Evolutionary conservation across 2,329 filamentous ascomycete genomes (phyloP).

Genomic region (Ophiobolus disseminans): DNA sequence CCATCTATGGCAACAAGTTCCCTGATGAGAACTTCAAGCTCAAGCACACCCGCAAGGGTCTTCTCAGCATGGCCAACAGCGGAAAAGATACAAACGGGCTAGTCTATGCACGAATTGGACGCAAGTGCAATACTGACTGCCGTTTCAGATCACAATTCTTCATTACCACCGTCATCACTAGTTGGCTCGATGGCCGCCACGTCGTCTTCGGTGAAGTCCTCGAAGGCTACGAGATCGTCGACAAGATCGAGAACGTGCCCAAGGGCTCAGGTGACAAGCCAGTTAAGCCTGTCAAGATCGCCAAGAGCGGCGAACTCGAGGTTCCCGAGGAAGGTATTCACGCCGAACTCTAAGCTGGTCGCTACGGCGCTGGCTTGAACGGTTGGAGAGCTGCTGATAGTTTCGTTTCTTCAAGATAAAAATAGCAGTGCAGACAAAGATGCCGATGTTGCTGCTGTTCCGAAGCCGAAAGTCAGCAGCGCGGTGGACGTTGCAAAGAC

Average conservation of each 20-base stretch:
- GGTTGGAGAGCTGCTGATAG: constrained; percentile 53
- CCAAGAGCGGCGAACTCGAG: constrained; percentile 82
- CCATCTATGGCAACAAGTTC: constrained; percentile 86
- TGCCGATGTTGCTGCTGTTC: constrained; percentile 51
- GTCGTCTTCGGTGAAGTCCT: constrained; percentile 90
- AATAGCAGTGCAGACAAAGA: constrained; percentile 53
- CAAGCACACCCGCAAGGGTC: constrained; percentile 84
- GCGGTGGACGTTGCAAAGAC: constrained; percentile 34
- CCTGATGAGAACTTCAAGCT: constrained; percentile 94
- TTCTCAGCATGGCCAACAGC: constrained; percentile 73
- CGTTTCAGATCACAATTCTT: too few species aligned
- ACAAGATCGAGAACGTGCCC: constrained; percentile 76
- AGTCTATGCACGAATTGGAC: background rate
- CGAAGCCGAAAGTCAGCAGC: constrained; percentile 19
- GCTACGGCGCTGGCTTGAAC: constrained; percentile 27
- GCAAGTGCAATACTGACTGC: constrained; percentile 66
- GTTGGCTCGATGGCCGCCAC: constrained; percentile 83
- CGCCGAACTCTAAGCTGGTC: constrained; percentile 75
- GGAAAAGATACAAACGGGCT: constrained; percentile 73
- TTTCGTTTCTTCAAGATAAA: constrained; percentile 52
- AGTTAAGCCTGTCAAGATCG: constrained; percentile 72
- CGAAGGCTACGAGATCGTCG: constrained; percentile 82
- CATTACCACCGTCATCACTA: constrained; percentile 83
- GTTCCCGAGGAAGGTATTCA: constrained; percentile 92
- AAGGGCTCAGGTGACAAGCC: constrained; percentile 75